Evolutionary conservation across 2,329 filamentous ascomycete species (phyloP).

Genomic region (Fusarium pininemorale): DNA sequence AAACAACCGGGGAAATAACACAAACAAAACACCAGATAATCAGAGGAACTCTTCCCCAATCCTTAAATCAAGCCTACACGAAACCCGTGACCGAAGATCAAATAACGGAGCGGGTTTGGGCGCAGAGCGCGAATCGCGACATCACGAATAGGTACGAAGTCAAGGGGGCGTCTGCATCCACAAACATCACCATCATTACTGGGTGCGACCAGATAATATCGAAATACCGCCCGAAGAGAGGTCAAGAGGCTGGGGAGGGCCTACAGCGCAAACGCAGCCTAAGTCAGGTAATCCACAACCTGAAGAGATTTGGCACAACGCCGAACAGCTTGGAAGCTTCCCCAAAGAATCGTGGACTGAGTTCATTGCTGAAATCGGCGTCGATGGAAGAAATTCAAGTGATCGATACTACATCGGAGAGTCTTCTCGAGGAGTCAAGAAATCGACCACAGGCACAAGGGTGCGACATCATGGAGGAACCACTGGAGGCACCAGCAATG

Average conservation of each 20-base stretch:
- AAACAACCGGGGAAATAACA: conserved; percentile 22
- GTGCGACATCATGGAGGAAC: background rate
- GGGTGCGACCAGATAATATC: conserved; percentile 52
- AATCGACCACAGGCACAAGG: conserved; percentile 17
- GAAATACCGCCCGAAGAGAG: conserved; percentile 21
- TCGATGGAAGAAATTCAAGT: conserved; percentile 30
- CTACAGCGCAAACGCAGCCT: conserved; percentile 13
- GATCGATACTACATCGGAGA: conserved; percentile 45
- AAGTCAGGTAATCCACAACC: conserved; percentile 36
- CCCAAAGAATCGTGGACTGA: conserved; percentile 38
- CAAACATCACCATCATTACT: conserved; percentile 71
- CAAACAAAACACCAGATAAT: conserved; percentile 23
- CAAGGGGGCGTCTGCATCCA: conserved; percentile 58
- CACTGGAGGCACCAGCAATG: background rate
- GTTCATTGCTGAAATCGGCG: conserved; percentile 39
- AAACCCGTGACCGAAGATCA: conserved; percentile 4
- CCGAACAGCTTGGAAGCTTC: conserved; percentile 25
- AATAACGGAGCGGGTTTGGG: conserved; percentile 30
- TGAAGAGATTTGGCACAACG: conserved; percentile 27
- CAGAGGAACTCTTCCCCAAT: conserved; percentile 1
- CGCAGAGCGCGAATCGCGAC: conserved; percentile 33
- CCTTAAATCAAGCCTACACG: conserved; percentile 14
- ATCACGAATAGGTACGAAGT: conserved; percentile 35
- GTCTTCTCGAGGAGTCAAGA: conserved; percentile 16
- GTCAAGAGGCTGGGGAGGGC: background rate